Conservation (phyloP, 805 yeast genomes). For the Candida parachauliodes region DNA sequence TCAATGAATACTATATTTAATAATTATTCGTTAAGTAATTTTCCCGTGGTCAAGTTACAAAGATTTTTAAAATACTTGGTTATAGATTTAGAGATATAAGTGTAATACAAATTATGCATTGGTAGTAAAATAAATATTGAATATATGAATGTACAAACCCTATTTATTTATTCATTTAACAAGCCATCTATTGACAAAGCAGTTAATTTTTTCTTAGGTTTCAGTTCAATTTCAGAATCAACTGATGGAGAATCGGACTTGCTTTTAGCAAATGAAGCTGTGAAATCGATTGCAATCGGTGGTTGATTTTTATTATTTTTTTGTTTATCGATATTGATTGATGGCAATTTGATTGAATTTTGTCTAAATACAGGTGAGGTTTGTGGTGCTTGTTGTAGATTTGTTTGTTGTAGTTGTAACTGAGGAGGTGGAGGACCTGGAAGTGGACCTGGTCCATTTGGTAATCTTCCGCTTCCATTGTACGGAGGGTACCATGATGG, state of each 20-base stretch:
- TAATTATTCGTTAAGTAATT: too few relatives aligned
- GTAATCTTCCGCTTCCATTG: constrained; percentile 31
- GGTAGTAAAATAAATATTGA: too few relatives aligned
- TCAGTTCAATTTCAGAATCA: constrained; percentile 6
- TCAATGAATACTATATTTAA: too few relatives aligned
- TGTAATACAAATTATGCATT: too few relatives aligned
- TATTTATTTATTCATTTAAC: constrained; percentile 29
- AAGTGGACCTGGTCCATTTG: constrained; percentile 41
- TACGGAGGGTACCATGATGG: constrained; percentile 26
- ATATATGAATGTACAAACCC: too few relatives aligned
- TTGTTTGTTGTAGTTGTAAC: constrained; percentile 8
- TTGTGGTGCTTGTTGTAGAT: constrained; percentile 3
- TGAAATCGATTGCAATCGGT: constrained; percentile 28
- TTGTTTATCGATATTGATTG: not conserved
- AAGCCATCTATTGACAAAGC: constrained; percentile 39
- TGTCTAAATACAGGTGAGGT: not conserved
- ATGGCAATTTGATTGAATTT: constrained; percentile 6
- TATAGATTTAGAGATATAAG: too few relatives aligned
- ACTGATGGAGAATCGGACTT: not conserved
- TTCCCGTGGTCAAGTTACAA: too few relatives aligned
- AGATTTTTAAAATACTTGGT: too few relatives aligned
- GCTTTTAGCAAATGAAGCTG: constrained; percentile 14
- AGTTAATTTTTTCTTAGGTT: constrained; percentile 14
- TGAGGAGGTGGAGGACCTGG: constrained; percentile 38
- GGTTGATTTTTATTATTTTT: constrained; percentile 8